Conservation (phyloP, 2,329 filamentous ascomycete species). For the Venturia pyrina region DNA sequence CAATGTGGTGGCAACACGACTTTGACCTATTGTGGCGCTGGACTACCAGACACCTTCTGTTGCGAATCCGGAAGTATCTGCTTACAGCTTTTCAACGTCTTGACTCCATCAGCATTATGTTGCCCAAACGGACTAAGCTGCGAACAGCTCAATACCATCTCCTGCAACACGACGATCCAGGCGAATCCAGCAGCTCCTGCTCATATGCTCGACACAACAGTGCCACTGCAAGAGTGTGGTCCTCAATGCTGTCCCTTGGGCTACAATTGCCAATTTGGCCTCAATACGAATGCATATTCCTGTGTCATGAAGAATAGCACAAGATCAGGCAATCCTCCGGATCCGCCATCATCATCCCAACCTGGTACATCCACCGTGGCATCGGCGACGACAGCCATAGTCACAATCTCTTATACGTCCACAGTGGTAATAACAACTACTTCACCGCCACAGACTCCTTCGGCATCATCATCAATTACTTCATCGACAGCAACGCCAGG, state of each 20-base stretch:
- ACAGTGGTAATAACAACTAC: background rate
- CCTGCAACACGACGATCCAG: slow-evolving; percentile 53
- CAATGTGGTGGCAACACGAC: slow-evolving; percentile 39
- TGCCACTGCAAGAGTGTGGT: slow-evolving; percentile 49
- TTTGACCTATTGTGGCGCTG: slow-evolving; percentile 42
- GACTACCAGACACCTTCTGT: slow-evolving; percentile 57
- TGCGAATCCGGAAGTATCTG: slow-evolving; percentile 48
- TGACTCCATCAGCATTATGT: slow-evolving; percentile 53
- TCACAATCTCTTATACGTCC: background rate
- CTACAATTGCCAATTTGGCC: slow-evolving; percentile 46
- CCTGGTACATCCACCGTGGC: slow-evolving; percentile 13
- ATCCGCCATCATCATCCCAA: slow-evolving; percentile 17
- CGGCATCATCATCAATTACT: background rate
- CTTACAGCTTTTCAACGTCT: slow-evolving; percentile 46
- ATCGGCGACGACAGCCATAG: background rate
- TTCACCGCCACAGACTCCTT: background rate
- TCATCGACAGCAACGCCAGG: background rate
- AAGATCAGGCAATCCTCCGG: slow-evolving; percentile 13
- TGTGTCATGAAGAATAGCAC: slow-evolving; percentile 15
- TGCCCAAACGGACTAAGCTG: slow-evolving; percentile 54
- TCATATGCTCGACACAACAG: slow-evolving; percentile 55
- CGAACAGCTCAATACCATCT: slow-evolving; percentile 50
- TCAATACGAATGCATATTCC: slow-evolving; percentile 13
- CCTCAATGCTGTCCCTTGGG: slow-evolving; percentile 61
- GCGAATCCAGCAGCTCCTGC: slow-evolving; percentile 52